A percentile compares a stretch with the other conserved stretches of the same genome.
phyloP scores from a whole-genome alignment of 1,139 yeast species.

The Yamadazyma triangularis region DNA sequence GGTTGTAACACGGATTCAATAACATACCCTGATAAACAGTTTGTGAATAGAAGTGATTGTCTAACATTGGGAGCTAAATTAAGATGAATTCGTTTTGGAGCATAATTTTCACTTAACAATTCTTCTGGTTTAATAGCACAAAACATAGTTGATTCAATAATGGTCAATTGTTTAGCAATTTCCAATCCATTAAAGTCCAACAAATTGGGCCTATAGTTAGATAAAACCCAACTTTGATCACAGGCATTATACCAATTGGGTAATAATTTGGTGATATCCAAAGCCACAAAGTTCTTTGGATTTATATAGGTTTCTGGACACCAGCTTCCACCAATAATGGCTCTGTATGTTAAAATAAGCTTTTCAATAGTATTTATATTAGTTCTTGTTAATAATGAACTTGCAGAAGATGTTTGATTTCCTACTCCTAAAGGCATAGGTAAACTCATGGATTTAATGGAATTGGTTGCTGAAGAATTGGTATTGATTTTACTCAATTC shows the following conservation, averaged over 20 bases:
- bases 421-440: constrained; percentile 44
- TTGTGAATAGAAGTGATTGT: constrained; percentile 67
- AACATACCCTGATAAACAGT: constrained; percentile 76
- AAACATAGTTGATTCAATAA: constrained; percentile 72
- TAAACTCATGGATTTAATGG: constrained; percentile 35
- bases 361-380: constrained; percentile 43
- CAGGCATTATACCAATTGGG: constrained; percentile 37
- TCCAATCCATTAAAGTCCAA: constrained; percentile 76
- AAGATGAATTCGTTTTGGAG: constrained; percentile 57
- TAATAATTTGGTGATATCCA: constrained; percentile 24
- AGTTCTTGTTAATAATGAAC: constrained; percentile 31
- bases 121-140: constrained; percentile 67
- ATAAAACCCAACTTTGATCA: constrained; percentile 44
- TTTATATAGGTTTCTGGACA: constrained; percentile 26
- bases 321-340: constrained; percentile 51
- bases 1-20: constrained; percentile 71
- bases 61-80: constrained; percentile 72
- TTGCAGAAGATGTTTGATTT: constrained; percentile 37
- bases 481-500: constrained; percentile 47
- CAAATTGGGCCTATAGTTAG: constrained; percentile 48
- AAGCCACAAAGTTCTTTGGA: constrained; percentile 22
- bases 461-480: constrained; percentile 34
- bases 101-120: constrained; percentile 67
- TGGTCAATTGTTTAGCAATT: constrained; percentile 78
- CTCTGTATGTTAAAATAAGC: constrained; percentile 45